Base-by-base conservation (phyloP, 176 grass and related monocot species). In the Carex parvula region DNA sequence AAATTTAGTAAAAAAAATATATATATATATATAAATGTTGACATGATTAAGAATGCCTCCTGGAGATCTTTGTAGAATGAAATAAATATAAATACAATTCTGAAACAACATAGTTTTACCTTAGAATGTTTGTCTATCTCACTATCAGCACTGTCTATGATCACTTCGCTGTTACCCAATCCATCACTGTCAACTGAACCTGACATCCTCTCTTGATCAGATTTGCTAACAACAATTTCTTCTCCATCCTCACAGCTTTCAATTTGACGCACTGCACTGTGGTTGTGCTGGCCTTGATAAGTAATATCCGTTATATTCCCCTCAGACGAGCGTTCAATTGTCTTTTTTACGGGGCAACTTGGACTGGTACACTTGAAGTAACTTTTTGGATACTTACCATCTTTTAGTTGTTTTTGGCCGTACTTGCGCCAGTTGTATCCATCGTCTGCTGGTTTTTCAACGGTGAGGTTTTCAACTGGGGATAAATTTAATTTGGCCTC, bases 401-500 rank as follows among this genome's bases (percentile, higher is more conserved):
- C 87, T 88, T 97, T 97, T 82, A 97, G 84, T 83, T 97, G 87
- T 85, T 97, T 97, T 85, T 97, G 94, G 82, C 91, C 89, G 30
- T 93, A 97, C 84, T 97, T 97, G 63, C 94, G 80, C 94, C 91
- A 93, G 81, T 89, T 93, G 91, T 93, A 97, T 33, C 94, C 94
- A 77, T 93, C 94, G 41, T 93, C 90, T 17, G 71, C 87, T 70
- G 94, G 94, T 85, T 91, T 92, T 67, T 93, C 94, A 58, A 97
- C 81, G 0, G 63, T 79, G 30, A 87, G 84, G 41, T 61, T 83
- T 63, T 79, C 60, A 20, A 32, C 8, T 15, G 67, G 66, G 21
- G 37, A 30, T 9, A 50, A 6, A 65, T 64, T 65, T 26, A 15
- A 6, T 63, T 52, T 56, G 41, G 57, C 1, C 4, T 55, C 84